Evolutionary conservation across 129 eudicot species (phyloP).

Genomic region (Tagetes erecta): DNA sequence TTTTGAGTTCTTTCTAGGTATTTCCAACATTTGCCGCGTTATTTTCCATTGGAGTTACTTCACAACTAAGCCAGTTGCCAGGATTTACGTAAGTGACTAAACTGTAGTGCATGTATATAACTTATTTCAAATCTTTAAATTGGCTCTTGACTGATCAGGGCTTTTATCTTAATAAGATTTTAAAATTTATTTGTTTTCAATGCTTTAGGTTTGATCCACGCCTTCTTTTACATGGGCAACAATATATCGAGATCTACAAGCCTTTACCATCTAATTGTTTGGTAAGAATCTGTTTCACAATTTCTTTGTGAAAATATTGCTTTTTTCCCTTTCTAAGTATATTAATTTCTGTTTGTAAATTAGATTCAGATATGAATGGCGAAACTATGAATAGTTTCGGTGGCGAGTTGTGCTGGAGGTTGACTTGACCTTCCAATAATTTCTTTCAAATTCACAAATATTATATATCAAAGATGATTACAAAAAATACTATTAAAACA

Average conservation of each 20-base stretch:
- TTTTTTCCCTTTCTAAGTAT: not conserved
- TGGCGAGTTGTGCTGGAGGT: conserved; percentile 5
- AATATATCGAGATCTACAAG: conserved; percentile 86
- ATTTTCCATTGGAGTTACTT: conserved; percentile 41
- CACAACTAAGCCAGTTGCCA: conserved; percentile 48
- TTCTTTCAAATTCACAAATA: not conserved
- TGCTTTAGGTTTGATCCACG: conserved; percentile 81
- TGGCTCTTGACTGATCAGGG: conserved; percentile 1
- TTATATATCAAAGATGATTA: not conserved
- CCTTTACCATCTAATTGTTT: conserved; percentile 70
- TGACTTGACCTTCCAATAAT: not conserved
- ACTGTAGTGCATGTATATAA: not conserved
- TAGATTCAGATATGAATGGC: not conserved
- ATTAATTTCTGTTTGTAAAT: not conserved
- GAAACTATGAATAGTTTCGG: not conserved
- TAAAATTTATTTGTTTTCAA: not conserved
- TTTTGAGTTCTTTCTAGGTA: conserved; percentile 51
- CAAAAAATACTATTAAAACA: not conserved
- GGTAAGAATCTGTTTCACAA: conserved; percentile 49
- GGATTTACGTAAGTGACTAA: conserved; percentile 64
- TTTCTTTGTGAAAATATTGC: conserved; percentile 9
- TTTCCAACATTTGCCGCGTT: conserved; percentile 91
- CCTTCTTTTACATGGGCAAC: conserved; percentile 93
- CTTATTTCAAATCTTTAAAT: not conserved
- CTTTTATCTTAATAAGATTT: conserved; percentile 1